Percentiles rank a stretch among this genome's conserved stretches.
These are phyloP conservation scores for Raphanus sativus DNA, from an alignment of 345 rosid genomes.

Conservation along the genomic window DNA sequence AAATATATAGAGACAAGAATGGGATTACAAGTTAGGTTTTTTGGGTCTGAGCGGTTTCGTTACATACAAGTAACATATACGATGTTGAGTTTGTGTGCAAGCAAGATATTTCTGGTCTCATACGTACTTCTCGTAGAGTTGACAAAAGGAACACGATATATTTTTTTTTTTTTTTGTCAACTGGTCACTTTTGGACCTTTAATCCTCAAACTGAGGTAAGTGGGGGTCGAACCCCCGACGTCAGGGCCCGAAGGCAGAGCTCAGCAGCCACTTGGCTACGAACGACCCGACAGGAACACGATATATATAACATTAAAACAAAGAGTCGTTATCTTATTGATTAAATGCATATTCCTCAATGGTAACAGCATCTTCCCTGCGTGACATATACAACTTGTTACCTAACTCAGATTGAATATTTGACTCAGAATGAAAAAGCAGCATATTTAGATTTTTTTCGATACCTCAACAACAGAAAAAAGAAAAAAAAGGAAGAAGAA, in stretches of 20 bases:
- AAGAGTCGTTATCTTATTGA: neutral
- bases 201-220: too few species aligned
- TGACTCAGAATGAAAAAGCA: neutral
- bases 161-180: too few species aligned
- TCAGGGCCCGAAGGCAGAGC: too few species aligned
- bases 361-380: slow-evolving; percentile 19
- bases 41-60: neutral
- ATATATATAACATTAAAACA: neutral
- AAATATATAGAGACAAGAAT: slow-evolving; percentile 19
- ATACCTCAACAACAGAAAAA: too few species aligned
- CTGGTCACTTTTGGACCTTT: too few species aligned
- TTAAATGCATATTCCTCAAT: slow-evolving; percentile 19
- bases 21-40: slow-evolving; percentile 7
- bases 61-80: slow-evolving; percentile 17
- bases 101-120: slow-evolving; percentile 41
- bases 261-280: too few species aligned
- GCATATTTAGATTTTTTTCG: neutral
- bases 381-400: neutral
- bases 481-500: too few species aligned
- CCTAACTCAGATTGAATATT: neutral
- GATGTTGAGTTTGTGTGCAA: slow-evolving; percentile 59
- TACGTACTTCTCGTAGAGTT: slow-evolving; percentile 31
- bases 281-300: too few species aligned
- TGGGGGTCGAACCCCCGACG: too few species aligned
- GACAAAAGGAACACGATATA: slow-evolving; percentile 23